phyloP scores from a whole-genome alignment of 2,329 filamentous ascomycete species.

The Stagonosporopsis rhizophila region DNA sequence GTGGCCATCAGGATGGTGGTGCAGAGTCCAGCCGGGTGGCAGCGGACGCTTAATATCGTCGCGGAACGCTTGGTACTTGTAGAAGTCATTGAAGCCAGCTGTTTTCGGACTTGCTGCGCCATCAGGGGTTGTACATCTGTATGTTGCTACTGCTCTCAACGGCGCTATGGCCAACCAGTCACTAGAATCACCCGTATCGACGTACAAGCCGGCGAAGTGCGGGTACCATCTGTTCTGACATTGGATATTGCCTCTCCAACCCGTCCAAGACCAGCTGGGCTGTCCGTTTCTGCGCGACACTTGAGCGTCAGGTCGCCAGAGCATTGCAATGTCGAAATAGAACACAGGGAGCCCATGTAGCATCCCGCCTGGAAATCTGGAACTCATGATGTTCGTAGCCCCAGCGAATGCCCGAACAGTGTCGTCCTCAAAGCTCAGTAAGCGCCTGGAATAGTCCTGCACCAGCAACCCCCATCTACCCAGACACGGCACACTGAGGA shows the following conservation, averaged over 20 bases:
- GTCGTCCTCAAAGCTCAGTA: neutral
- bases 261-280: constrained; percentile 4
- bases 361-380: neutral
- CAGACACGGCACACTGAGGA: neutral
- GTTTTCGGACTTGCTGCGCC: no score
- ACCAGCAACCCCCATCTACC: neutral
- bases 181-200: neutral
- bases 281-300: neutral
- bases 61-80: neutral
- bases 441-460: neutral
- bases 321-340: constrained; percentile 1
- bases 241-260: neutral
- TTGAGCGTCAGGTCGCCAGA: neutral
- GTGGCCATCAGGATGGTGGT: neutral
- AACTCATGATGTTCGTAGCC: neutral
- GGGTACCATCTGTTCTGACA: neutral
- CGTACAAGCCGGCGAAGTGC: neutral
- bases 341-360: neutral
- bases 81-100: neutral
- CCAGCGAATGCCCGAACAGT: neutral
- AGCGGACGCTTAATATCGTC: neutral
- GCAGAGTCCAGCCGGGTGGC: neutral
- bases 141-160: neutral
- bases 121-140: neutral
- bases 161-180: neutral